phyloP scores from a whole-genome alignment of 2,329 filamentous ascomycete species.

The Knufia petricola region DNA sequence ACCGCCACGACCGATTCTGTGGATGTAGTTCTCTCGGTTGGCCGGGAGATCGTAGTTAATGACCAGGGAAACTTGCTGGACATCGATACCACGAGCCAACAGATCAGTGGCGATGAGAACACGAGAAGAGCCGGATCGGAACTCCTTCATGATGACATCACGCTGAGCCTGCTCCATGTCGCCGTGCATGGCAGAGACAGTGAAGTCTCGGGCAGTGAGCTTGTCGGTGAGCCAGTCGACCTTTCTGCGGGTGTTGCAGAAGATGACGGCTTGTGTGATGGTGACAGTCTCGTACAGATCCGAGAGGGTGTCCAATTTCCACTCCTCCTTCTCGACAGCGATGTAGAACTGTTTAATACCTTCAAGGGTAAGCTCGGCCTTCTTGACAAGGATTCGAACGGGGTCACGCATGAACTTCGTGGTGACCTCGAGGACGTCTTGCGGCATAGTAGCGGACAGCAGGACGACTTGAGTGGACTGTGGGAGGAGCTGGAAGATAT shows the following conservation, averaged over 20 bases:
- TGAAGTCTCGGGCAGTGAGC: constrained; percentile 97
- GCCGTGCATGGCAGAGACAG: constrained; percentile 98
- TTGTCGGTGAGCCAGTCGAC: constrained; percentile 99
- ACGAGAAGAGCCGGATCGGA: constrained; percentile 96
- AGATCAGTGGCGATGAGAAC: constrained; percentile 97
- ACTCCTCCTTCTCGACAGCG: constrained; percentile 99
- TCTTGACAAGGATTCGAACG: constrained; percentile 98
- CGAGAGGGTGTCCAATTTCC: constrained; percentile 98
- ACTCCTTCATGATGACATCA: constrained; percentile 99
- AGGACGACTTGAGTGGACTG: constrained; percentile 98
- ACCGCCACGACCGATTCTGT: constrained; percentile 98
- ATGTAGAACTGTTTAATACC: constrained; percentile 99
- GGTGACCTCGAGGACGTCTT: constrained; percentile 97
- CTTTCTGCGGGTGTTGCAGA: constrained; percentile 99
- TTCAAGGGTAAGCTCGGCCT: constrained; percentile 97
- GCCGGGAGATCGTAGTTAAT: constrained; percentile 99
- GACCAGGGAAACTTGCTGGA: constrained; percentile 98
- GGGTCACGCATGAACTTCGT: constrained; percentile 99
- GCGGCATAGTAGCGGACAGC: constrained; percentile 95
- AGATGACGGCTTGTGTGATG: constrained; percentile 99
- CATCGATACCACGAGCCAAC: constrained; percentile 97
- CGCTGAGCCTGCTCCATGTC: constrained; percentile 98
- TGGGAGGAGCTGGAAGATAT: constrained; percentile 97
- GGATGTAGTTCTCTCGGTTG: constrained; percentile 99
- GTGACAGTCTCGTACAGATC: constrained; percentile 99